Evolutionary conservation across 495 filamentous ascomycete genomes (phyloP), one percentile per base, ranked within the genome.

Genomic region (Trichoderma orchidacearum): DNA sequence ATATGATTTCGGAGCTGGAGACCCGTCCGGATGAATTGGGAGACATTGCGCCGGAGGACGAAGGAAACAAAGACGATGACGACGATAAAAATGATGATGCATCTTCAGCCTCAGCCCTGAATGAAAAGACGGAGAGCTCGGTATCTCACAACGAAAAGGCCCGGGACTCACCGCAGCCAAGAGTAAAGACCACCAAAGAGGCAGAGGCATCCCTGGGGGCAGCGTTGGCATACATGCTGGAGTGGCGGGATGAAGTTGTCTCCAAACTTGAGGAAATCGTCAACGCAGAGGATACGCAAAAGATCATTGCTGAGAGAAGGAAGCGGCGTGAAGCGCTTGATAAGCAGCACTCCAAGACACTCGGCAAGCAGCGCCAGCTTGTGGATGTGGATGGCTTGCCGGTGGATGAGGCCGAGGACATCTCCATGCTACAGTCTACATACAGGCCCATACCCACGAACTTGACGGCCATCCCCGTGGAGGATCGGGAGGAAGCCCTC

Each of bases 391-490:
- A 59, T 5, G 62, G 60, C 13, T 48, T 34, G 5, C 23, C 35
- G 18, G 32, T 59, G 25, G 51, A 15, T 30, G 60, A 61, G 63
- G 27, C 63, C 21, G 54, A 63, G 17, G 65, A 67, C 34, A 56
- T 70, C 3, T 54, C 66, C 0, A 53, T 64, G 0, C 68, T 77
- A 21, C 71, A 73, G 56, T 30, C 52, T 6, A 53, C 66, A 27
- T 80, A 75, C 58, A 74, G 73, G 3, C 66, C 75, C 2, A 73
- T 80, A 38, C 67, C 74, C 3, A 80, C 73, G 0, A 58, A 66
- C 6, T 63, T 81, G 23, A 55, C 64, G 0, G 66, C 65, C 2
- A 63, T 76, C 57, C 58, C 71, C 1, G 38, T 68, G 9, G 67
- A 68, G 31, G 75, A 80, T 58, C 63, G 73, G 11, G 66, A 70